Evolutionary conservation across 495 filamentous ascomycete genomes (phyloP), one percentile per base, ranked within the genome.

Genomic region (Parmelia sp.): DNA sequence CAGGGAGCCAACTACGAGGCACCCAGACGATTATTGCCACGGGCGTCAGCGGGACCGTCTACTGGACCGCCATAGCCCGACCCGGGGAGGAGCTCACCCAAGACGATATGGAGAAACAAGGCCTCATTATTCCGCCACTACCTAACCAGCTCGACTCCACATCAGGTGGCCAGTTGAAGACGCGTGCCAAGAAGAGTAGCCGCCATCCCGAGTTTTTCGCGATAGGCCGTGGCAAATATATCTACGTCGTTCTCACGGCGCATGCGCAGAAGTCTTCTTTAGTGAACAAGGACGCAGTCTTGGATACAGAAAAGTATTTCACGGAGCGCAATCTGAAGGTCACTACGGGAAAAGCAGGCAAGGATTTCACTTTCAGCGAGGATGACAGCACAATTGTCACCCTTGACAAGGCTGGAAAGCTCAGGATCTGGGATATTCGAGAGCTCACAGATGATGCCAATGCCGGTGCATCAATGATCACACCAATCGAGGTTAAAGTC

Each of bases 341-440:
- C 73, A 89, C 90, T 55, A 97, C 91, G 61, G 95, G 95, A 59
- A 99, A 99, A 76, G 95, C 95, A 57, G 93, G 92, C 37, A 97
- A 99, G 74, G 95, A 99, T 69, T 99, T 97, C 73, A 85, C 87
- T 56, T 99, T 99, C 77, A 96, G 92, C 73, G 90, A 92, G 70
- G 95, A 97, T 76, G 95, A 99, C 72, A 90, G 87, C 2, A 84
- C 90, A 33, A 91, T 99, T 71, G 92, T 92, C 29, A 96, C 94
- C 55, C 85, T 99, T 42, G 95, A 99, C 73, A 97, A 97, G 78
- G 90, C 90, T 61, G 95, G 95, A 23, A 86, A 89, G 62, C 84
- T 97, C 66, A 92, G 93, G 72, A 93, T 99, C 79, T 99, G 95
- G 95, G 95, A 99, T 71, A 88, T 96, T 63, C 87, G 87, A 42